Evolutionary conservation across 305 asterid species (phyloP).

Genomic region (Fraxinus ornus): DNA sequence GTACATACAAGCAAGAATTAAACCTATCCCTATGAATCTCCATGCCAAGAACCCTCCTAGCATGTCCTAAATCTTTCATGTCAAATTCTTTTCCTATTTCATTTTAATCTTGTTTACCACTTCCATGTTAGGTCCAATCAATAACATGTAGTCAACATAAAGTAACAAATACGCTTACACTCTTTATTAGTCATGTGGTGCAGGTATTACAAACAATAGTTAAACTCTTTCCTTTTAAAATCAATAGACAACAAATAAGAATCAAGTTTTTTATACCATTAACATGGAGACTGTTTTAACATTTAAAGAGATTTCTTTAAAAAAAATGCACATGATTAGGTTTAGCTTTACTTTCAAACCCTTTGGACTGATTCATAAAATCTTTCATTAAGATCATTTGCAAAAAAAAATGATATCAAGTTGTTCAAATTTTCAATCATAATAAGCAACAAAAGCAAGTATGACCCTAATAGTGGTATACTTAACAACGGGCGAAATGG

Average conservation of each 20-base stretch:
- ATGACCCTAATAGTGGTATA: too few species aligned
- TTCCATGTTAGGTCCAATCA: not conserved
- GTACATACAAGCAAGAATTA: not conserved
- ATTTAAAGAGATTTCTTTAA: too few species aligned
- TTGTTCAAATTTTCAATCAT: too few species aligned
- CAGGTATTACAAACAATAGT: not conserved
- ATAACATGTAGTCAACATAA: not conserved
- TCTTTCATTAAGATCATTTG: not conserved
- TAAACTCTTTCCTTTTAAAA: not conserved
- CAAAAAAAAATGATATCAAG: too few species aligned
- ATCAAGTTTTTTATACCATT: not conserved
- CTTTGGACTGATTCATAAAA: not conserved
- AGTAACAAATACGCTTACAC: not conserved
- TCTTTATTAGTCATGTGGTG: not conserved
- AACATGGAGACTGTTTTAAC: not conserved
- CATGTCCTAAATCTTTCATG: too few species aligned
- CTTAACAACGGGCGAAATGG: not conserved
- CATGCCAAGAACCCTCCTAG: not conserved
- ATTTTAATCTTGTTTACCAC: not conserved
- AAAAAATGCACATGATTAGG: too few species aligned
- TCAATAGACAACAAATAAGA: not conserved
- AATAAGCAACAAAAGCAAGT: not conserved
- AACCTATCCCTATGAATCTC: not conserved
- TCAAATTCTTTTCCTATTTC: too few species aligned
- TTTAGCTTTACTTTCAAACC: not conserved